Conservation (phyloP, 2,329 filamentous ascomycete species). For the Fusarium albosuccineum region DNA sequence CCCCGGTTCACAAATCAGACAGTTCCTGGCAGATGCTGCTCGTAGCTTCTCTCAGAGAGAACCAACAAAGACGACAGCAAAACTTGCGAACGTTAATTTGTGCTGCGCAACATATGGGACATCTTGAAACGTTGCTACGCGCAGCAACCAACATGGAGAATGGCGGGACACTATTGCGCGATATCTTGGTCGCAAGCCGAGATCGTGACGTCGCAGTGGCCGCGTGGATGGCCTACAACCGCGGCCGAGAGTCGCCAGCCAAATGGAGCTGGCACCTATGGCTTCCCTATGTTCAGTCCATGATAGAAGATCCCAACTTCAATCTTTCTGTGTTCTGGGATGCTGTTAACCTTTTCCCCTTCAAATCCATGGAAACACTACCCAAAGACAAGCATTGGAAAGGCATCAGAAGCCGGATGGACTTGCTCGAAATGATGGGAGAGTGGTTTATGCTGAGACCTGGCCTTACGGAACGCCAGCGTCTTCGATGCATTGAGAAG, state of each 20-base stretch:
- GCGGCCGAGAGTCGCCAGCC: neutral
- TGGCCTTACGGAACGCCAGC: slow-evolving; percentile 48
- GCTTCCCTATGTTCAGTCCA: slow-evolving; percentile 48
- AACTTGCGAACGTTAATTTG: slow-evolving; percentile 1
- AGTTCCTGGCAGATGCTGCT: neutral
- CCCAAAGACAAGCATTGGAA: neutral
- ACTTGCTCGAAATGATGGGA: slow-evolving; percentile 49
- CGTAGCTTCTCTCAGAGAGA: neutral
- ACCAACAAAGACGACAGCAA: slow-evolving; percentile 1
- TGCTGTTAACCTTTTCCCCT: slow-evolving; percentile 42
- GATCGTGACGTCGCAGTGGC: slow-evolving; percentile 15
- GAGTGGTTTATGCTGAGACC: slow-evolving; percentile 47
- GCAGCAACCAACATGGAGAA: neutral
- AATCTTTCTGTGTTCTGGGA: slow-evolving; percentile 45
- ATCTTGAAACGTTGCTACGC: slow-evolving; percentile 20
- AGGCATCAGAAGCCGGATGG: slow-evolving; percentile 27
- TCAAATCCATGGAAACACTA: slow-evolving; percentile 1
- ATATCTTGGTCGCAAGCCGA: slow-evolving; percentile 4
- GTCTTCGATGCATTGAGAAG: slow-evolving; percentile 48
- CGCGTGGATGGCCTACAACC: slow-evolving; percentile 30
- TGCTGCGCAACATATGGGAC: slow-evolving; percentile 7
- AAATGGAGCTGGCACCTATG: slow-evolving; percentile 53
- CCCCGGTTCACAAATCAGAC: neutral
- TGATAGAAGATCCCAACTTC: slow-evolving; percentile 51
- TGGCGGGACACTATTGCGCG: neutral